These are phyloP conservation scores for Fusarium scirpi DNA, from an alignment of 2,329 filamentous ascomycete species.

Conservation along the genomic window DNA sequence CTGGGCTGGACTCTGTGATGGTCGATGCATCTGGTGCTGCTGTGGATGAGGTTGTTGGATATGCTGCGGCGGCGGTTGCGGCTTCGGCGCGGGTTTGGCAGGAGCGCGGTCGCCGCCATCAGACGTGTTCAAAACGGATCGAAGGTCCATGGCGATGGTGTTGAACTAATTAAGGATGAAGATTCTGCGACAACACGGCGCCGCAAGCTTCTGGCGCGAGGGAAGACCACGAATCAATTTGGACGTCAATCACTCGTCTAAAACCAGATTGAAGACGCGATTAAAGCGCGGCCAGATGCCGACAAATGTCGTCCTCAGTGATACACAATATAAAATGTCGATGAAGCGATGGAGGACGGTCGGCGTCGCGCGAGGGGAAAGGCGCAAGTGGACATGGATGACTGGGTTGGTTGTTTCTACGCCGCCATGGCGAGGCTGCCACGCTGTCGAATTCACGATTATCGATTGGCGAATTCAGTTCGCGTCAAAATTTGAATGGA, in stretches of 20 bases:
- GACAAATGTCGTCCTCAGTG: conserved; percentile 12
- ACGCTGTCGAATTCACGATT: conserved; percentile 45
- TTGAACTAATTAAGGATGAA: conserved; percentile 10
- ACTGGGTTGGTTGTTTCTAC: conserved; percentile 44
- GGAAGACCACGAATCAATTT: conserved; percentile 39
- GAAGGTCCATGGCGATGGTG: conserved; percentile 60
- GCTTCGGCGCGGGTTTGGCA: conserved; percentile 50
- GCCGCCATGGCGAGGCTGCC: conserved; percentile 49
- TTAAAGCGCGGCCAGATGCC: conserved; percentile 17
- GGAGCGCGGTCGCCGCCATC: conserved; percentile 58
- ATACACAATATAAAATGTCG: conserved; percentile 2
- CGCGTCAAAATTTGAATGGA: conserved; percentile 19
- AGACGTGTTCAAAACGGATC: conserved; percentile 66
- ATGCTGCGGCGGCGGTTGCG: conserved; percentile 52
- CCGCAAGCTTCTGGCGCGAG: conserved; percentile 34
- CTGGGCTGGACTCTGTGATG: conserved; percentile 53
- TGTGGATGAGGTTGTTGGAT: conserved; percentile 52
- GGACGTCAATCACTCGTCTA: conserved; percentile 33
- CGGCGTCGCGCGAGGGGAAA: conserved; percentile 44
- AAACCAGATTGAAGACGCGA: conserved; percentile 42
- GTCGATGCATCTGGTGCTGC: conserved; percentile 58
- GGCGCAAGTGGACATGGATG: conserved; percentile 49
- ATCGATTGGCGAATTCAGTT: conserved; percentile 34
- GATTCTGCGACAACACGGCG: conserved; percentile 34
- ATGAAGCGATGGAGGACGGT: conserved; percentile 35